Conservation (phyloP, 1,139 yeast species). For the Saccharomyces pastorianus region DNA sequence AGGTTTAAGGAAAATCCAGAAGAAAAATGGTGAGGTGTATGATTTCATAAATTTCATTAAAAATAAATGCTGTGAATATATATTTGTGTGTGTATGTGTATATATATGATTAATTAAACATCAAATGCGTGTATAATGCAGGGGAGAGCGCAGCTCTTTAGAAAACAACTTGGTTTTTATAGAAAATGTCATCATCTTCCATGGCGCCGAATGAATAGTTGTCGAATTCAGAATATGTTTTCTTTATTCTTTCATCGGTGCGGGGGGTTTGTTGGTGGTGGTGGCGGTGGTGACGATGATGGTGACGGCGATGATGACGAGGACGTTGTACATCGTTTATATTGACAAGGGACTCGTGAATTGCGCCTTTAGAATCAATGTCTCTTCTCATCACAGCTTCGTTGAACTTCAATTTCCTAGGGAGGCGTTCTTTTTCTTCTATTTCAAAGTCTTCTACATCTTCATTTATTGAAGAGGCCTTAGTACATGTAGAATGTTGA, state of each 20-base stretch:
- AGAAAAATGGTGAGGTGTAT: slow-evolving; percentile 69
- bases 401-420: slow-evolving; percentile 6
- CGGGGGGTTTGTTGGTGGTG: not conserved
- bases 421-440: not conserved
- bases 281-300: not conserved
- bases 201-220: not conserved
- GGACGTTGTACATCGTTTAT: slow-evolving; percentile 6
- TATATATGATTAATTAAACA: not conserved
- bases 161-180: not conserved
- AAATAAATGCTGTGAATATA: not conserved
- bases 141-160: not conserved
- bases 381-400: slow-evolving; percentile 10
- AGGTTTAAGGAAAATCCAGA: slow-evolving; percentile 73
- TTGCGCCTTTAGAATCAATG: slow-evolving; percentile 8
- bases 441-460: not conserved
- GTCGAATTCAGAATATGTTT: not conserved
- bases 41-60: not conserved
- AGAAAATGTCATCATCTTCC: not conserved
- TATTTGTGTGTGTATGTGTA: not conserved
- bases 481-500: slow-evolving; percentile 7
- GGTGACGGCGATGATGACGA: not conserved
- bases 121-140: not conserved
- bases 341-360: slow-evolving; percentile 7
- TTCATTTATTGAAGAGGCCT: not conserved
- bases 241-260: not conserved